A percentile compares a stretch with the other conserved stretches of the same genome.
These are phyloP conservation scores for Aspergillus sp. DNA, from an alignment of 2,329 filamentous ascomycete genomes.

Conservation along the genomic window DNA sequence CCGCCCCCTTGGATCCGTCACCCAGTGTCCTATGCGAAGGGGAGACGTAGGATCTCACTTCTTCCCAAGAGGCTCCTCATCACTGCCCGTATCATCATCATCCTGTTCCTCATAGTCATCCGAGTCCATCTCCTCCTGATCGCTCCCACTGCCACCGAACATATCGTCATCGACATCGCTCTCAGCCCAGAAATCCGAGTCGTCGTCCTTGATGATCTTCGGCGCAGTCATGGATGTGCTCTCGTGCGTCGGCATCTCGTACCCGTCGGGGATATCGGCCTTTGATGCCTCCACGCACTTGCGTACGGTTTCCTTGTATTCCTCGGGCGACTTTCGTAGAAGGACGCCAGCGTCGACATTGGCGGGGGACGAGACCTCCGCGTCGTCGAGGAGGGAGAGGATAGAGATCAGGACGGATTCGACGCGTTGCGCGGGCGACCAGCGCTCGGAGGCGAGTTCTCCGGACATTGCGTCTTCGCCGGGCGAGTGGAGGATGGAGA, in stretches of 20 bases:
- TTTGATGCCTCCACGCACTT: conserved; percentile 75
- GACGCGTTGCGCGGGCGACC: conserved; percentile 91
- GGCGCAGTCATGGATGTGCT: conserved; percentile 50
- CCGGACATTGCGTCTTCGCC: conserved; percentile 93
- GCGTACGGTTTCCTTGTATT: conserved; percentile 72
- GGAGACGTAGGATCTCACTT: background rate
- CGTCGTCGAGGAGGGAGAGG: conserved; percentile 87
- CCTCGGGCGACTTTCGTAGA: conserved; percentile 72
- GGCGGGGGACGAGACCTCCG: conserved; percentile 89
- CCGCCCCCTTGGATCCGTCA: background rate
- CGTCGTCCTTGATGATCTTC: conserved; percentile 69
- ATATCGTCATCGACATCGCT: conserved; percentile 73
- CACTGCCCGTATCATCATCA: conserved; percentile 58
- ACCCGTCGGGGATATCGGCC: conserved; percentile 76
- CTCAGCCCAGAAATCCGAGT: conserved; percentile 78
- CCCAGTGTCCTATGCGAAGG: too few species aligned
- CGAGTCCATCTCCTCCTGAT: conserved; percentile 50
- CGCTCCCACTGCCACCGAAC: conserved; percentile 74
- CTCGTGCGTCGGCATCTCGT: conserved; percentile 78
- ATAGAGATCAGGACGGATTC: conserved; percentile 95
- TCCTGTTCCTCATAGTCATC: conserved; percentile 53
- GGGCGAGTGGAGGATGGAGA: conserved; percentile 91
- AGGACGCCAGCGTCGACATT: conserved; percentile 92
- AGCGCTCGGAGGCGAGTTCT: conserved; percentile 86
- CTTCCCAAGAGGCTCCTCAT: conserved; percentile 50